Base-by-base conservation (phyloP, 179 eudicot genomes). In the Spinacia oleracea region DNA sequence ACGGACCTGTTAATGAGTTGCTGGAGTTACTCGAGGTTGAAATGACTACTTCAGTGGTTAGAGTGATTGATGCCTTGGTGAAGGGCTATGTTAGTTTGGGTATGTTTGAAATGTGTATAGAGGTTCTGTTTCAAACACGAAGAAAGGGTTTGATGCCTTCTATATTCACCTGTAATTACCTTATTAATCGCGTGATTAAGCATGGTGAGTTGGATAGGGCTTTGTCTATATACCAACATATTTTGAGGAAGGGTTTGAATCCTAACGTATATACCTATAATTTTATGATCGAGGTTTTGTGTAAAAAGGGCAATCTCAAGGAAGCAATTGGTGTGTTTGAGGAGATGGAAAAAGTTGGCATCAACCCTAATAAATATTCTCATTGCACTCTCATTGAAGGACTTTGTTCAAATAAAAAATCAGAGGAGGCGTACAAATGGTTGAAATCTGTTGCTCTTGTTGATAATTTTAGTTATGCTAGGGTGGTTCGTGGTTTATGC, bases 401-500 rank as follows among this genome's bases (percentile, higher is more conserved):
- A 78, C 88, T 91, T 78, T 92, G 93, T 68, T 76, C 25, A 9
- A 79, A 83, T 72, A 80, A 83, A 31, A 74, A 70, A 77, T 76
- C 90, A 11, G 82, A 82, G 21, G 16, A 62, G 48, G 97, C 85
- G 34, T 91, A 85, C 81, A 72, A 87, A 63, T 73, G 84, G 71
- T 85, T 92, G 23, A 83, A 81, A 73, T 75, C 79, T 21, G 29
- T 25, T 14, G 73, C 78, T 32, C 82, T 82, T 6, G 35, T 90
- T 34, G 83, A 85, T 84, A 78, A 59, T 21, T 83, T 82, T 81
- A 80, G 89, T 76, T 91, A 90, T 77, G 53, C 82, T n/a, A 84
- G 79, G 73, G 89, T 91, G 75, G 79, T 91, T 75, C 90, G 86
- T 59, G 91, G 97, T 31, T 91, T 90, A 81, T 88, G 89, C 68